Base-by-base conservation (phyloP, 345 rosid genomes). In the Euphorbia peplus region DNA sequence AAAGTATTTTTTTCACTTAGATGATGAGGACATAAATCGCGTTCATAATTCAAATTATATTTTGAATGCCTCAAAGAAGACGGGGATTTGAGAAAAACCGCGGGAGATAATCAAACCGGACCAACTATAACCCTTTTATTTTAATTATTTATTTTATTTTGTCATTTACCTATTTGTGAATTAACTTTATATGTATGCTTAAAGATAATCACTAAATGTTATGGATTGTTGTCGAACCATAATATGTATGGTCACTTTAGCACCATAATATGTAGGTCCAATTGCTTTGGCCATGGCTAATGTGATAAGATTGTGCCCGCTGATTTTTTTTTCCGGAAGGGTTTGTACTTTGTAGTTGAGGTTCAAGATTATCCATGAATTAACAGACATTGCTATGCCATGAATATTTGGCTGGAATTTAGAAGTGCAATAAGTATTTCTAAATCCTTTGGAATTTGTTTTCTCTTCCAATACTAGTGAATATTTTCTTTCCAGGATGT, bases 401-500 rank as follows among this genome's bases (percentile, higher is more conserved):
- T n/a, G n/a, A n/a, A n/a, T n/a, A n/a, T n/a, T n/a, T n/a, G n/a
- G n/a, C n/a, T n/a, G n/a, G n/a, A n/a, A n/a, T n/a, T n/a, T n/a
- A n/a, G n/a, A n/a, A n/a, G n/a, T n/a, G n/a, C n/a, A n/a, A n/a
- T n/a, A n/a, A n/a, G 61, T 5, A 3, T 15, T 25, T 47, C 61
- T 21, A 16, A 51, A n/a, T 60, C 28, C 24, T 52, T 61, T 63
- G 48, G 41, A 48, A 32, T 19, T 42, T 16, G 4, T 39, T 39
- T 1, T 15, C 12, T 6, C n/a, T 11, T 66, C 44, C 64, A 6
- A 13, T 4, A 16, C 4, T 58, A 29, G 16, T 28, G 18, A 9
- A 44, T 28, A 2, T 42, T 62, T 57, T 75, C 30, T 22, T 48
- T 41, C 26, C 78, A 93, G 98, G 97, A 95, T 64, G 91, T 91